A percentile compares a stretch with the other conserved stretches of the same genome.
These are phyloP conservation scores for thale cress (Arabidopsis thaliana) DNA, from an alignment of 345 rosid species.

Conservation along the genomic window TAIR10.1 NC_003070.9:428501-429000, in stretches of 20 bases:
- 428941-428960: not conserved
- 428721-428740: too few relatives aligned
- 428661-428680: too few relatives aligned
- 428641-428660: too few relatives aligned
- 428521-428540: not conserved
- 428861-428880: constrained; percentile 12
- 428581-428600: not conserved
- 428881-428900: not conserved
- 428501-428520: not conserved
- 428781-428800: not conserved
- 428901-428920: constrained; percentile 4
- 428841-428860: not conserved
- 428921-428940: constrained; percentile 15
- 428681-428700: too few relatives aligned
- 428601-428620: too few relatives aligned
- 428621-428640: too few relatives aligned
- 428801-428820: not conserved
- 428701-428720: too few relatives aligned
- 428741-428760: too few relatives aligned
- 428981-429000: not conserved
- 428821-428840: constrained; percentile 12
- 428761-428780: not conserved
- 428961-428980: constrained; percentile 23
- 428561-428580: not conserved
- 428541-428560: not conserved